Base-by-base conservation (phyloP, 164 flowering plant species). In the Buxus sempervirens region DNA sequence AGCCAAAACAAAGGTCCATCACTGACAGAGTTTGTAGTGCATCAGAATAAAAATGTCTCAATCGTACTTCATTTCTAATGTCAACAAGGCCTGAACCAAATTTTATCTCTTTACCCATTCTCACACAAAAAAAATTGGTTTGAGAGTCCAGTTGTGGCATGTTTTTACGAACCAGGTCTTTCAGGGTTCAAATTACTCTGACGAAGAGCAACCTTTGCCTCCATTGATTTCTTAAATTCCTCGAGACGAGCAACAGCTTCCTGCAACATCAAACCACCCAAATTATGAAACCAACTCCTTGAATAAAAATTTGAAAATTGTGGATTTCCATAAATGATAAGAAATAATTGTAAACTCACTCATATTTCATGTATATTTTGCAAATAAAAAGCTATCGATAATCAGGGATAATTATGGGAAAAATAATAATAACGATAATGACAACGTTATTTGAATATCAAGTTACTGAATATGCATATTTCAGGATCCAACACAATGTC, bases 171-270 rank as follows among this genome's bases (percentile, higher is more conserved):
- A 88, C 97, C 98, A 64, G 98, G 97, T 67, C 97, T 84, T 65
- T 90, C 97, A 59, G 97, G 98, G 63, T 83, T 92, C 82, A 89
- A 68, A 71, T 95, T 95, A 79, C 79, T 83, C 66, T 80, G 90
- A 18, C 96, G 90, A 59, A 95, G 84, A 75, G 86, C 84, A 79
- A 95, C 75, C 68, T 92, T 92, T 22, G 91, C 89, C 68, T 89
- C 97, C 64, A 90, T 65, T 38, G 96, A 86, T 60, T 89, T 95
- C 76, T 86, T 95, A 56, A 86, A 78, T 76, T 95, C 97, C 77
- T 89, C 96, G 21, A 78, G 79, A 48, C 93, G 93, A 75, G 96
- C 88, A 75, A 70, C 83, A 68, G 82, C 80, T 80, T 88, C 97
- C 98, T 94, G 82, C 64, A 79, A 26, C 41, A 53, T n/a, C 48